A percentile compares a stretch with the other conserved stretches of the same genome.
These are phyloP conservation scores for Cryphonectria japonica DNA, from an alignment of 2,329 filamentous ascomycete genomes.

Conservation along the genomic window DNA sequence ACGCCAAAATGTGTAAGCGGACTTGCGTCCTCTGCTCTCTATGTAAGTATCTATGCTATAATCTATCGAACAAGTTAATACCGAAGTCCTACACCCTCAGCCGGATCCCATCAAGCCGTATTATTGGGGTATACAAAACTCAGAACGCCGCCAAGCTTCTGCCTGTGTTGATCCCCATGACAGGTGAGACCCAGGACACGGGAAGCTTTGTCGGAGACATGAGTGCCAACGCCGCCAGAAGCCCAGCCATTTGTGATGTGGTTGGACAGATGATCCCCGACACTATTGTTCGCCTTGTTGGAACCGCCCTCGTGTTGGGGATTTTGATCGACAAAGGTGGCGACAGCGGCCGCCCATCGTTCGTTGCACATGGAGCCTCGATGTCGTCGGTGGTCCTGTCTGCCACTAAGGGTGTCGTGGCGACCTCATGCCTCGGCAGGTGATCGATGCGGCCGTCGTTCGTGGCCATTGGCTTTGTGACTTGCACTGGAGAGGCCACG, in stretches of 20 bases:
- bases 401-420: neutral
- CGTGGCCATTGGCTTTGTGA: neutral
- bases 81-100: neutral
- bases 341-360: neutral
- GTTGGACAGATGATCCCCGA: neutral
- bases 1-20: conserved; percentile 1
- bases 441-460: neutral
- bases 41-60: neutral
- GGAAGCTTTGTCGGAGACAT: neutral
- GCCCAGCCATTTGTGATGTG: neutral
- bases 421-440: neutral
- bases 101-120: neutral
- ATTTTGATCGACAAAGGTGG: neutral
- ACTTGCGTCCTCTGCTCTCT: conserved; percentile 3
- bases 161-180: neutral
- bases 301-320: neutral
- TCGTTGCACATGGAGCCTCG: neutral
- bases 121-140: neutral
- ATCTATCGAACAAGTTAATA: neutral
- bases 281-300: neutral
- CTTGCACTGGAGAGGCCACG: neutral
- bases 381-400: neutral
- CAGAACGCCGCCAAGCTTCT: neutral
- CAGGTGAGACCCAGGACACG: neutral
- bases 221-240: neutral